phyloP scores from a whole-genome alignment of 176 grass and related monocot genomes.

The Hordeum marinum region DNA sequence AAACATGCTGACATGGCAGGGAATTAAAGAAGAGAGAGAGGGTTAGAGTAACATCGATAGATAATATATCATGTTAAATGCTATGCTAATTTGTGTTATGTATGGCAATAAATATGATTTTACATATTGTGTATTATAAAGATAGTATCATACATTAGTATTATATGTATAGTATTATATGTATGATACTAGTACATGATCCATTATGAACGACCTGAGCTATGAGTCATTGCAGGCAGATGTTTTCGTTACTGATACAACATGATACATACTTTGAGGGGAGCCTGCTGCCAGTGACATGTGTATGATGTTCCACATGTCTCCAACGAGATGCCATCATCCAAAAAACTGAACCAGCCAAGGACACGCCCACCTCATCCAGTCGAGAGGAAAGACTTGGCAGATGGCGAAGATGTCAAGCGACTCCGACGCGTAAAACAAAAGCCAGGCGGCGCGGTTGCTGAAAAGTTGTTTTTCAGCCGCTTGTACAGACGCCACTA shows the following conservation, averaged over 20 bases:
- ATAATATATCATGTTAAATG: too few relatives aligned
- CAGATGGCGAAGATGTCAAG: slow-evolving; percentile 16
- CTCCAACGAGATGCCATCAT: not conserved
- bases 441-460: slow-evolving; percentile 5
- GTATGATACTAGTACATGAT: too few relatives aligned
- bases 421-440: slow-evolving; percentile 21
- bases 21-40: too few relatives aligned
- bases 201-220: too few relatives aligned
- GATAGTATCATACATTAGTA: too few relatives aligned
- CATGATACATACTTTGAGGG: not conserved
- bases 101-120: too few relatives aligned
- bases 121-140: too few relatives aligned
- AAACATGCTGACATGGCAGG: too few relatives aligned
- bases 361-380: slow-evolving; percentile 9
- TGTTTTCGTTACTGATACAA: not conserved
- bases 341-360: slow-evolving; percentile 6
- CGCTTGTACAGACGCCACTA: slow-evolving; percentile 8
- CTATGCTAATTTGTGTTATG: too few relatives aligned
- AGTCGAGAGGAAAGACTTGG: slow-evolving; percentile 1
- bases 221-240: not conserved
- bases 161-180: too few relatives aligned
- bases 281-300: not conserved
- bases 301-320: not conserved
- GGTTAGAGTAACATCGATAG: too few relatives aligned
- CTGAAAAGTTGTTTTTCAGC: slow-evolving; percentile 28